Evolutionary conservation across 208 protist genomes (phyloP).

Genomic region (Herpetomonas samuelpessoai): DNA sequence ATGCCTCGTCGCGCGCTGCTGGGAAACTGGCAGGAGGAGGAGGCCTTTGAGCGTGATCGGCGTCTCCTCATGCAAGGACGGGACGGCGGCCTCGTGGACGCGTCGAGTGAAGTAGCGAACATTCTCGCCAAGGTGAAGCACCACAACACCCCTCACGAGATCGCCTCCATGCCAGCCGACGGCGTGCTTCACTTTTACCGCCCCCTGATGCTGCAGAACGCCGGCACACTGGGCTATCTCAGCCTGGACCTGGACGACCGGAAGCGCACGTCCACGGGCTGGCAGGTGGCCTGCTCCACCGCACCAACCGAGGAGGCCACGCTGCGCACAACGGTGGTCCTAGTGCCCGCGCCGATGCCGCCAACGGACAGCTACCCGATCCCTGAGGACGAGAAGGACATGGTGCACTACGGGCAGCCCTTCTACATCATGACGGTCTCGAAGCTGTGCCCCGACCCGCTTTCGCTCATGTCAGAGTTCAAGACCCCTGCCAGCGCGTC

Average conservation of each 20-base stretch:
- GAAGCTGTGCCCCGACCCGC: conserved; percentile 62
- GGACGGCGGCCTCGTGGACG: conserved; percentile 56
- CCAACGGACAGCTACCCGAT: conserved; percentile 67
- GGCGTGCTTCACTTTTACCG: conserved; percentile 74
- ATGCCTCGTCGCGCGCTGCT: conserved; percentile 73
- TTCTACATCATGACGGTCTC: conserved; percentile 84
- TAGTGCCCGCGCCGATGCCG: conserved; percentile 63
- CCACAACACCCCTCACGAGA: conserved; percentile 68
- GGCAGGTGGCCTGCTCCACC: conserved; percentile 68
- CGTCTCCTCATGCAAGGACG: conserved; percentile 70
- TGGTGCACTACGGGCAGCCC: conserved; percentile 90
- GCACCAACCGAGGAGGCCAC: conserved; percentile 44
- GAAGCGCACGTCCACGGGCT: conserved; percentile 37
- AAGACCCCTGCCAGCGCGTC: conserved; percentile 58
- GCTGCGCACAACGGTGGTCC: conserved; percentile 66
- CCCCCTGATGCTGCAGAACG: conserved; percentile 84
- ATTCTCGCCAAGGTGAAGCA: conserved; percentile 76
- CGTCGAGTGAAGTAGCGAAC: conserved; percentile 47
- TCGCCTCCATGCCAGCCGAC: conserved; percentile 48
- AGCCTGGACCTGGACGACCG: conserved; percentile 85
- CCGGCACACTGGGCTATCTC: conserved; percentile 67
- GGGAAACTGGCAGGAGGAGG: conserved; percentile 88
- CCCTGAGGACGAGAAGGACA: conserved; percentile 67
- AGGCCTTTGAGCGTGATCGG: conserved; percentile 71
- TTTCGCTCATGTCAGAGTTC: conserved; percentile 74